Percentiles rank a stretch among this genome's conserved stretches.
Evolutionary conservation across 2,329 filamentous ascomycete genomes (phyloP).

Genomic region (Xylariaceae sp.): DNA sequence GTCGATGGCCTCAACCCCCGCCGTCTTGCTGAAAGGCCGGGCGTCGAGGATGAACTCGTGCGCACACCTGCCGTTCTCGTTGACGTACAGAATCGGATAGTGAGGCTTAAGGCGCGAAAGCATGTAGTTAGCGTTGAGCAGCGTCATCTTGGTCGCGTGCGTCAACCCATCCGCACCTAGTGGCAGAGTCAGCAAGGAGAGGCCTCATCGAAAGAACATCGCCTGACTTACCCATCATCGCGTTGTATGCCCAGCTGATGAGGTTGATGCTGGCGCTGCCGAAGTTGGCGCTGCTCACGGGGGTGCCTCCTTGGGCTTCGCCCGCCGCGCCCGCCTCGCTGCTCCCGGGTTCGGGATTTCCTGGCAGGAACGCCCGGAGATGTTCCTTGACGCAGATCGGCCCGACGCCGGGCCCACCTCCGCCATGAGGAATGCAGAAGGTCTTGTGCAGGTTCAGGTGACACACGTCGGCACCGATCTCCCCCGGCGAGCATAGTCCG

Average conservation of each 20-base stretch:
- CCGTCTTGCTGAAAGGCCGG: conserved; percentile 74
- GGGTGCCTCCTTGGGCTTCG: conserved; percentile 35
- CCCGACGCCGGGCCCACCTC: conserved; percentile 87
- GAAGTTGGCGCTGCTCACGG: conserved; percentile 76
- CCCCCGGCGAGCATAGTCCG: conserved; percentile 86
- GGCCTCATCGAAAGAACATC: no score
- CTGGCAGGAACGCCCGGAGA: conserved; percentile 71
- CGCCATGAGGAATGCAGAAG: conserved; percentile 96
- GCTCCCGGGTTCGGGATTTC: conserved; percentile 31
- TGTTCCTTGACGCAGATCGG: conserved; percentile 88
- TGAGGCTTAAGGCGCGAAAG: conserved; percentile 78
- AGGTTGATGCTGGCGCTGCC: conserved; percentile 88
- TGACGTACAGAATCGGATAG: conserved; percentile 92
- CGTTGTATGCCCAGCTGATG: conserved; percentile 93
- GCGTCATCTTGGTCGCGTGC: conserved; percentile 82
- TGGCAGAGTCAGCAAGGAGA: conserved; percentile 14
- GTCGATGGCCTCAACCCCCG: conserved; percentile 85
- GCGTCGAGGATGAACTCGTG: conserved; percentile 96
- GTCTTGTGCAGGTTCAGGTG: conserved; percentile 98
- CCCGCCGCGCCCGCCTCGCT: neutral
- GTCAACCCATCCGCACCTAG: conserved; percentile 65
- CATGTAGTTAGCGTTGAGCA: conserved; percentile 98
- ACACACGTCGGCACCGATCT: conserved; percentile 94
- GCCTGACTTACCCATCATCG: conserved; percentile 77
- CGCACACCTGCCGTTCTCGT: conserved; percentile 78